Percentiles rank a stretch among this genome's conserved stretches.
phyloP scores from a whole-genome alignment of 306 rosid species.

The Datisca glomerata region DNA sequence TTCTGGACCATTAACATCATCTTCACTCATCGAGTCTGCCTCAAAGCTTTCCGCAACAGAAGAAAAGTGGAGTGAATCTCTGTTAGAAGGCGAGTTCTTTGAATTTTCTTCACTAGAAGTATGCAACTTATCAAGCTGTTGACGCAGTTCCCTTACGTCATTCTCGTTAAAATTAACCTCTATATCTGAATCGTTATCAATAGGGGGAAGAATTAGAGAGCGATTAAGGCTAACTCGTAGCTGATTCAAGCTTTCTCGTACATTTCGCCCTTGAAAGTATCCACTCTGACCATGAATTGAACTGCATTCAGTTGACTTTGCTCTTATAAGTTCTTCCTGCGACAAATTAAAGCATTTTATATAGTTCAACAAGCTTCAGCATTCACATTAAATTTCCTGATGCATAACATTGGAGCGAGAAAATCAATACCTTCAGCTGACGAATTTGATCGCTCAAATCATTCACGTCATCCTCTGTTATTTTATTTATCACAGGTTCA shows the following conservation, averaged over 20 bases:
- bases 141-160: constrained; percentile 49
- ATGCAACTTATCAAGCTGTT: constrained; percentile 54
- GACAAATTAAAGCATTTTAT: constrained; percentile 12
- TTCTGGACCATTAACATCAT: constrained; percentile 24
- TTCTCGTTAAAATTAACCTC: constrained; percentile 51
- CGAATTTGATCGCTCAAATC: constrained; percentile 92
- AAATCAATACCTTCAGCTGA: constrained; percentile 53
- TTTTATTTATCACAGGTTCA: constrained; percentile 73
- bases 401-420: constrained; percentile 1
- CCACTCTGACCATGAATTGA: constrained; percentile 39
- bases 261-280: constrained; percentile 48
- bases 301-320: constrained; percentile 37
- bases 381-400: no score
- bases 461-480: constrained; percentile 75
- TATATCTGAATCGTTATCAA: constrained; percentile 50
- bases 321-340: constrained; percentile 89
- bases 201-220: constrained; percentile 50
- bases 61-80: constrained; percentile 40
- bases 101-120: constrained; percentile 37
- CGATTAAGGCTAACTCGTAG: constrained; percentile 79
- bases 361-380: no score
- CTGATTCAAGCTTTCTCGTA: constrained; percentile 78
- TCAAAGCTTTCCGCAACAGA: constrained; percentile 45
- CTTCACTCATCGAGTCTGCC: constrained; percentile 30
- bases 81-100: constrained; percentile 21